These are phyloP conservation scores for Leccinellum luteum DNA, from an alignment of 768 basidiomycete genomes.

Conservation along the genomic window DNA sequence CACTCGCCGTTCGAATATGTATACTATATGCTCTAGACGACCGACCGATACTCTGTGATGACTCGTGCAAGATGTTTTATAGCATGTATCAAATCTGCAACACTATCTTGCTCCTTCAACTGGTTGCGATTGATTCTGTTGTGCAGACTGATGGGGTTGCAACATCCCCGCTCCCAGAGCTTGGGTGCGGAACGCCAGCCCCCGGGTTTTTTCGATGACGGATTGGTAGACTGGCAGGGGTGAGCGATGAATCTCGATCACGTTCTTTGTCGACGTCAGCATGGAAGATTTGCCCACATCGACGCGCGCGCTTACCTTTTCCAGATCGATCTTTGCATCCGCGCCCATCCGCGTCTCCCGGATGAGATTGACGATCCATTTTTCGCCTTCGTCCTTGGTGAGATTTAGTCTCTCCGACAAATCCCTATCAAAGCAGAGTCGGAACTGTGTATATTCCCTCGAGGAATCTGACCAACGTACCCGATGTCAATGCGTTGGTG, in stretches of 20 bases:
- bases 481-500: constrained; percentile 90
- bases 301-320: constrained; percentile 56
- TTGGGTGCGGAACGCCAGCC: constrained; percentile 87
- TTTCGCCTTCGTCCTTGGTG: constrained; percentile 93
- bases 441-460: not conserved
- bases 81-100: not conserved
- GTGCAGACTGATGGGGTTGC: constrained; percentile 31
- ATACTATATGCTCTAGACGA: not conserved
- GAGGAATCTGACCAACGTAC: constrained; percentile 38
- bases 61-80: not conserved
- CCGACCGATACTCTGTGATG: not conserved
- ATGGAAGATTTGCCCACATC: constrained; percentile 1
- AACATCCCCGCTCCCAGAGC: constrained; percentile 80
- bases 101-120: constrained; percentile 28
- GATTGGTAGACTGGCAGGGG: constrained; percentile 89
- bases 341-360: constrained; percentile 95
- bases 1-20: not conserved
- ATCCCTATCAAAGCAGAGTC: constrained; percentile 49
- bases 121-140: constrained; percentile 31
- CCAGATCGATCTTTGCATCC: constrained; percentile 96
- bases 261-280: constrained; percentile 60
- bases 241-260: constrained; percentile 92
- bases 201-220: constrained; percentile 94
- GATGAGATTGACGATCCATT: constrained; percentile 99
- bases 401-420: constrained; percentile 92